Conservation (phyloP, 2,329 filamentous ascomycete genomes). For the Penicillium janthinellum region DNA sequence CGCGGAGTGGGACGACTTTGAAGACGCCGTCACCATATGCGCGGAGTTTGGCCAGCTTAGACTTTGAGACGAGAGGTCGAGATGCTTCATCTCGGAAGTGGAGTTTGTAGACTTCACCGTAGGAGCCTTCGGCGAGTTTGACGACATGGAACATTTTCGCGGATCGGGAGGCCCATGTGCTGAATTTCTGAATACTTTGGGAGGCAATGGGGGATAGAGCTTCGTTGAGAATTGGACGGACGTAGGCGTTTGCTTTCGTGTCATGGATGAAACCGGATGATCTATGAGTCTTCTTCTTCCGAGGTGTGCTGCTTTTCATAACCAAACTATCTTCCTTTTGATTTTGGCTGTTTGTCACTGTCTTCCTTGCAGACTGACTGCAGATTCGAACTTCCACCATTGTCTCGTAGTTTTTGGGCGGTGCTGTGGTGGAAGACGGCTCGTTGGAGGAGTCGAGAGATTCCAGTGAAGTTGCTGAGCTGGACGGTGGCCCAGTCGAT, state of each 20-base stretch:
- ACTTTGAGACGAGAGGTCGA: constrained; percentile 39
- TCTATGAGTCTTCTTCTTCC: constrained; percentile 22
- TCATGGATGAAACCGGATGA: constrained; percentile 40
- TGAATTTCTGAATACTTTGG: constrained; percentile 42
- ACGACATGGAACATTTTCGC: constrained; percentile 49
- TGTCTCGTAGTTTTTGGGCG: constrained; percentile 21
- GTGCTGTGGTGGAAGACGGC: background rate
- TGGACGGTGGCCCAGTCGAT: background rate
- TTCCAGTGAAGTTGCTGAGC: background rate
- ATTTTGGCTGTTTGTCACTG: background rate
- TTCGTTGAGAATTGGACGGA: constrained; percentile 40
- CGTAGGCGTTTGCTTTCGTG: constrained; percentile 38
- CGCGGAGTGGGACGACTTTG: constrained; percentile 52
- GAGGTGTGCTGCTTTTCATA: constrained; percentile 11
- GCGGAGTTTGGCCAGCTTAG: constrained; percentile 40
- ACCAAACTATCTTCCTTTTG: background rate
- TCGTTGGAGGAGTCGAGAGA: constrained; percentile 4
- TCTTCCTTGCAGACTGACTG: background rate
- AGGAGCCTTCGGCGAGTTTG: constrained; percentile 68
- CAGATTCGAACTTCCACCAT: constrained; percentile 36
- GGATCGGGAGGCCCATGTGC: constrained; percentile 42
- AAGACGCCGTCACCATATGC: constrained; percentile 49
- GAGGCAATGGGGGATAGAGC: constrained; percentile 39
- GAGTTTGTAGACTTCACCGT: constrained; percentile 66
- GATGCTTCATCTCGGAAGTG: constrained; percentile 42